Base-by-base conservation (phyloP, 176 grass and related monocot genomes). In the Triticum timopheevii region DNA sequence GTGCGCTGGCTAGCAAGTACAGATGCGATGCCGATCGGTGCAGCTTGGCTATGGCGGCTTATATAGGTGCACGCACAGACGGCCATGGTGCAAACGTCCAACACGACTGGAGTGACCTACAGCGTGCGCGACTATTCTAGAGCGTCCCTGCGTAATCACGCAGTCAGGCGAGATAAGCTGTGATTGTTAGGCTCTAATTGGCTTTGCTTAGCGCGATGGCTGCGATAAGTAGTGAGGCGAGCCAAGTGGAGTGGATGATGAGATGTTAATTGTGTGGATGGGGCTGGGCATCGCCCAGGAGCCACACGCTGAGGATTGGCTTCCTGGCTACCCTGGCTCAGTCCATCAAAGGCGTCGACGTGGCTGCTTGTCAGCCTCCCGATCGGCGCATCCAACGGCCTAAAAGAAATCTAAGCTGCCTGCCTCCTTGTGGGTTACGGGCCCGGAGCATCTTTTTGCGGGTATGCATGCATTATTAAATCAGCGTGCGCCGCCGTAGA, bases 241-340 rank as follows among this genome's bases (percentile, higher is more conserved):
- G 70, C 45, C 4, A 76, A 28, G 13, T 52, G 40, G 4, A 65
- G 64, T 7, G 12, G 65, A 54, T 4, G 73, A 76, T 76, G 45
- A 64, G 87, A 76, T 71, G 71, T 13, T 70, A 65, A 84, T 62
- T 66, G 4, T 85, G 84, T 87, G 91, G 91, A 90, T 81, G 59
- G 45, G 91, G 62, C 84, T 66, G 7, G 13, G 8, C 52, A 35
- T 54, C 17, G 28, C 13, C 66, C 15, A 19, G 64, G 23, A 82
- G 84, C 88, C 91, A 93, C 88, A 93, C 90, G 82, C 27, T 92
- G 61, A 47, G 20, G 91, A 92, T 92, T 80, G 71, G 56, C 36
- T 75, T 75, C 70, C 70, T 45, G 5, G 20, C 69, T 42, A 13
- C 10, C 30, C 33, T 31, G 31, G 66, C 30, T 36, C 66, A 16